Evolutionary conservation across 345 rosid species (phyloP), one percentile per base, ranked within the genome.

Genomic region (Moricandia moricandioides): DNA sequence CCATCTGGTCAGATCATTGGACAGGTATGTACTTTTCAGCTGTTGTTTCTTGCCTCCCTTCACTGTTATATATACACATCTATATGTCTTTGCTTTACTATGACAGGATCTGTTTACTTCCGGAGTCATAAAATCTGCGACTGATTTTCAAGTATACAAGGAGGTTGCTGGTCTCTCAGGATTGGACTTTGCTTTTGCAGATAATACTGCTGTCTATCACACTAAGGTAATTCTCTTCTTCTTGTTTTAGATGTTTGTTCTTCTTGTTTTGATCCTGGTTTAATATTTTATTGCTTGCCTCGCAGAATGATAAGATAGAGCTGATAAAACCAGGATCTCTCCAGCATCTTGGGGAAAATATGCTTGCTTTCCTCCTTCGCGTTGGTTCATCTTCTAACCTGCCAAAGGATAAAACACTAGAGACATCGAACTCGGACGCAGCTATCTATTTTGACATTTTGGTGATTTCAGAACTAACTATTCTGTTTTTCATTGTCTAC

Each of bases 281-380:
- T 35, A 45, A 68, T 2, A 27, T 43, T 73, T 14, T 75, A 43
- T 65, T 65, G 59, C 65, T 72, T 67, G 52, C 5, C 0, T 82
- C 0, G 84, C 91, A 95, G 99, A 95, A 95, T 76, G 99, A 95
- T 88, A 95, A 85, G 78, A 33, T 92, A 72, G 93, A 95, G 77
- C 87, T 95, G 31, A 69, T 95, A 76, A 89, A 92, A 79, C 73
- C 92, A 33, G 99, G 99, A 71, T 92, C 99, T 18, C 97, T 95
- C 68, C 99, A 95, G 84, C 97, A 95, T 87, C 89, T 87, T 67
- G 97, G 99, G 67, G 99, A 95, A 81, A 92, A 95, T 78, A 84
- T 92, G 91, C 99, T 95, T 73, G 86, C 96, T 70, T 95, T 92
- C 83, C 90, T 95, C 54, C 82, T 89, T 70, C 92, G 83, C 34